Base-by-base conservation (phyloP, 1,284 basidiomycete species). In the Salmacisia buchloeana region DNA sequence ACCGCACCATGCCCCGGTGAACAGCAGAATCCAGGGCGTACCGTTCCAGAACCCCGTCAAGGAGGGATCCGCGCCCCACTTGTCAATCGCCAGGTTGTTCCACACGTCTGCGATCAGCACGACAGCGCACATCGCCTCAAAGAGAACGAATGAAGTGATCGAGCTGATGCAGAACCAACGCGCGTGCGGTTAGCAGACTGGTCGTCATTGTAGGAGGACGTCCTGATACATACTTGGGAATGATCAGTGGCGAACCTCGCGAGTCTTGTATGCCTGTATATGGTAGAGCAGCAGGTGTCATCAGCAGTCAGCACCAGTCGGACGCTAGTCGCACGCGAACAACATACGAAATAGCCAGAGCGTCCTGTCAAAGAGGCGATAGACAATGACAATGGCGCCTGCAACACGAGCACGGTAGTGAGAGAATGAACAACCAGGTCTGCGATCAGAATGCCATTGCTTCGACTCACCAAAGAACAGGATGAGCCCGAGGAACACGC, bases 21-120 rank as follows among this genome's bases (percentile, higher is more conserved):
- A 54, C 1, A 54, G 27, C 13, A 54, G 49, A 31, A 54, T 54
- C 49, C 49, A 54, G 6, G 49, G 49, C 21, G 49, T 54, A 7
- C 49, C 49, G 49, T 54, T 54, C 49, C 49, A 54, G 29, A 54
- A 54, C 25, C 49, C 49, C n/a, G 49, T 54, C 27, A 31, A 54
- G 15, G 9, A 12, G 3, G 49, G 49, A 3, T 10, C 12, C n/a
- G 49, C 25, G 34, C 27, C 49, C 29, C 29, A 54, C 27, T 54
- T 54, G 31, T 54, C 49, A n/a, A 54, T 54, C 13, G 49, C 49
- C 10, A 54, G 49, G 27, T 54, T 54, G 27, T 54, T 54, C 49
- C 49, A 54, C 29, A 54, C 49, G 21, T 54, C 21, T 9, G 27
- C 25, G 15, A 33, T 10, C 49, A n/a, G n/a, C 49, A 54, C 5